Evolutionary conservation across 208 protist species (phyloP).

Genomic region (Porcisia hertigi): DNA sequence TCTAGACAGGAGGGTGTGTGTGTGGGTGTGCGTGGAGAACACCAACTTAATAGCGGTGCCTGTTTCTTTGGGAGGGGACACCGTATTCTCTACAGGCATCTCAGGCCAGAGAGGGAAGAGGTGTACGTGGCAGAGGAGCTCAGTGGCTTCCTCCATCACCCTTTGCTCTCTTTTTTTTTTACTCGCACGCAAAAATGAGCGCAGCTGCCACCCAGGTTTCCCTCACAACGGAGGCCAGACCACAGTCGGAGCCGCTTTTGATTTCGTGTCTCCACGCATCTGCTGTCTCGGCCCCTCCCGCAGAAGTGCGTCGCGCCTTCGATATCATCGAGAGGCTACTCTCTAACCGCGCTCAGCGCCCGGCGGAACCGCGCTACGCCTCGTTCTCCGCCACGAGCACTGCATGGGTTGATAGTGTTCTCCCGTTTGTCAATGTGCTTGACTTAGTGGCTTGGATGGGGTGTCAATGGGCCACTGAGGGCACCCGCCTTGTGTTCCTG

Average conservation of each 20-base stretch:
- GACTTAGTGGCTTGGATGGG: constrained; percentile 31
- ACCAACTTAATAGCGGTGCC: no score
- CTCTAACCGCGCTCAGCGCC: constrained; percentile 14
- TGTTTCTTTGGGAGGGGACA: no score
- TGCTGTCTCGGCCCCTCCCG: neutral
- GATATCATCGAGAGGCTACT: constrained; percentile 19
- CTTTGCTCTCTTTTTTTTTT: neutral
- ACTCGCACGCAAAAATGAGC: neutral
- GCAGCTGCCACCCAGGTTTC: neutral
- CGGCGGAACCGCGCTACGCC: constrained; percentile 2
- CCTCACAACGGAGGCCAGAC: neutral
- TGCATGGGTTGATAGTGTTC: constrained; percentile 21
- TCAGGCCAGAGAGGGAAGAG: neutral
- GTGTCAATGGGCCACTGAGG: constrained; percentile 14
- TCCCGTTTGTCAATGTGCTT: constrained; percentile 30
- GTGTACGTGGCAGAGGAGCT: no score
- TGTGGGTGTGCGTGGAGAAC: no score
- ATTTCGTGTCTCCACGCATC: constrained; percentile 1
- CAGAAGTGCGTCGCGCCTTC: constrained; percentile 2
- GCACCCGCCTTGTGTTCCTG: constrained; percentile 13
- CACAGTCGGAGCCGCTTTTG: constrained; percentile 2
- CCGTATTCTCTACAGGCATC: no score
- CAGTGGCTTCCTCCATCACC: no score
- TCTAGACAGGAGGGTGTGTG: no score
- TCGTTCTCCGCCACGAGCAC: constrained; percentile 23